Percentiles rank a stretch among this genome's conserved stretches.
Conservation (phyloP, 169 alveolate genomes). For the Cystoisospora suis region DNA sequence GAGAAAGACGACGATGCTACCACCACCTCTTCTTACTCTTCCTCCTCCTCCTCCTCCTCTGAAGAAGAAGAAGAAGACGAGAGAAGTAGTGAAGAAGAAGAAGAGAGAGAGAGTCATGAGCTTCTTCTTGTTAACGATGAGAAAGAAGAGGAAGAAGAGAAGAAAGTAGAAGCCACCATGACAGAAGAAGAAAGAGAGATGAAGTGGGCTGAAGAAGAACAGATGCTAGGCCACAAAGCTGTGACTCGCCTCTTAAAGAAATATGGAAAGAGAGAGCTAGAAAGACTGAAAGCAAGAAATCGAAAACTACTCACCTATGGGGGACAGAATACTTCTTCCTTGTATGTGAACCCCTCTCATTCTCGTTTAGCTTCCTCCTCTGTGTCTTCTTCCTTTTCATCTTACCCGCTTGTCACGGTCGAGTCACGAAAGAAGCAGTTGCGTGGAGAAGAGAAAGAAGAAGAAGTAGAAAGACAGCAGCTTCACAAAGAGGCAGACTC, state of each 20-base stretch:
- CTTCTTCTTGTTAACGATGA: not conserved
- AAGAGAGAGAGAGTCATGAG: not conserved
- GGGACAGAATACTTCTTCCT: not conserved
- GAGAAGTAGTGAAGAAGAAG: not conserved
- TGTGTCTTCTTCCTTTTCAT: not conserved
- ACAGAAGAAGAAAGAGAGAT: not conserved
- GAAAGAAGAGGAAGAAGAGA: not conserved
- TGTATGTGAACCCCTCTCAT: not conserved
- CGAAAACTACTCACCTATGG: not conserved
- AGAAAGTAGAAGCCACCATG: not conserved
- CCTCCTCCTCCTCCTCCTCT: too few relatives aligned
- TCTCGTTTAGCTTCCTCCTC: not conserved
- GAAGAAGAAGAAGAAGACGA: not conserved
- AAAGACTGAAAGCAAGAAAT: not conserved
- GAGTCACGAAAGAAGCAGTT: too few relatives aligned
- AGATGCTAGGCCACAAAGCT: not conserved
- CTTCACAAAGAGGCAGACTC: too few relatives aligned
- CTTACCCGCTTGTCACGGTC: too few relatives aligned
- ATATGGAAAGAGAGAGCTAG: not conserved
- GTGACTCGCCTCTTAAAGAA: not conserved
- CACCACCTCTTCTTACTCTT: too few relatives aligned
- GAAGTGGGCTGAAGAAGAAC: not conserved
- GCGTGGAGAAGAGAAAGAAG: too few relatives aligned
- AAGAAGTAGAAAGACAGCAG: too few relatives aligned
- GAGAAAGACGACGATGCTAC: too few relatives aligned